A percentile compares a stretch with the other conserved stretches of the same genome.
These are phyloP conservation scores for Aspergillus floridensis DNA, from an alignment of 2,329 filamentous ascomycete species.

Conservation along the genomic window DNA sequence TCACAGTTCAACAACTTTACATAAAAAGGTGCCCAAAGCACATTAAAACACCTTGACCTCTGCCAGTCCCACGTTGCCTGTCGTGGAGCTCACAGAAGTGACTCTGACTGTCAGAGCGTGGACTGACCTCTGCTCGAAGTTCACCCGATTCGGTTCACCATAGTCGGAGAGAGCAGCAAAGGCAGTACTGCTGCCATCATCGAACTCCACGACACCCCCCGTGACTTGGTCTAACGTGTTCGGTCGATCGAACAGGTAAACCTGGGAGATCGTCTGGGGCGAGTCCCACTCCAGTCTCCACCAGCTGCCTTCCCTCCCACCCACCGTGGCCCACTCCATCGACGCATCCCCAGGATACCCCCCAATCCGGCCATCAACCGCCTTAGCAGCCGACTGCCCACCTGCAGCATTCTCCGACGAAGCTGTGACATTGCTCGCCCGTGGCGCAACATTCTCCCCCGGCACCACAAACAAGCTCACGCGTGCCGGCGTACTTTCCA, in stretches of 20 bases:
- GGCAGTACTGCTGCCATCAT: not conserved
- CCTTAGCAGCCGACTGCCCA: constrained; percentile 4
- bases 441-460: constrained; percentile 6
- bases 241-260: constrained; percentile 10
- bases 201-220: constrained; percentile 5
- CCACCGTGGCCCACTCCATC: constrained; percentile 8
- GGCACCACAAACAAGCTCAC: not conserved
- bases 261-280: constrained; percentile 6
- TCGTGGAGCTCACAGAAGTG: constrained; percentile 9
- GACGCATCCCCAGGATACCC: constrained; percentile 5
- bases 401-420: constrained; percentile 1
- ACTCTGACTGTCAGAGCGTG: constrained; percentile 6
- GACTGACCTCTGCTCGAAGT: not conserved
- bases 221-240: constrained; percentile 11
- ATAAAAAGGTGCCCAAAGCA: too few relatives aligned
- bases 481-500: constrained; percentile 2
- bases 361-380: not conserved
- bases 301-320: constrained; percentile 6
- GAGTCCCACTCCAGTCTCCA: constrained; percentile 5
- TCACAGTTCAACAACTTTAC: too few relatives aligned
- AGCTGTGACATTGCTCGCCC: not conserved
- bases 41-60: constrained; percentile 10
- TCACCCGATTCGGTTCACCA: constrained; percentile 6
- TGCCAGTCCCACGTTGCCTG: constrained; percentile 9
- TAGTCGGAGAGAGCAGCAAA: constrained; percentile 3